Conservation (phyloP, 768 basidiomycete species). For the Cystobasidium tubakii region DNA sequence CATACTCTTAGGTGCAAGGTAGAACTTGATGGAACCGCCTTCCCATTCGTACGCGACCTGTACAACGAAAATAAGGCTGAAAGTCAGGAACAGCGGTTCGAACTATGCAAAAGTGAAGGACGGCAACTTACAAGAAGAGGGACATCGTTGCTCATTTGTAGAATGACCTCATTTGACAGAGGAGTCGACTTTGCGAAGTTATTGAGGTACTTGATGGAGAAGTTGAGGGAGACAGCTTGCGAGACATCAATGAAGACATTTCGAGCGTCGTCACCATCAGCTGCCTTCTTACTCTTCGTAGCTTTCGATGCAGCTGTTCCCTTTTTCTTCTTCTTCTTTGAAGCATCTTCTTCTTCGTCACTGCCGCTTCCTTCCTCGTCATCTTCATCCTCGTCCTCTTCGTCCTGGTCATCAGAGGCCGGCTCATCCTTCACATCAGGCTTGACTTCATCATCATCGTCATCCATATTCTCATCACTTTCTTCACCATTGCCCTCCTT, state of each 20-base stretch:
- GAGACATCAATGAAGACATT: slow-evolving; percentile 74
- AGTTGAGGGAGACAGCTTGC: slow-evolving; percentile 82
- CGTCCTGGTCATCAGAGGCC: slow-evolving; percentile 41
- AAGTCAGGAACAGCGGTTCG: too few species aligned
- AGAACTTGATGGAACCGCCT: slow-evolving; percentile 84
- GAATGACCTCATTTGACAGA: slow-evolving; percentile 64
- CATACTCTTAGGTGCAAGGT: slow-evolving; percentile 79
- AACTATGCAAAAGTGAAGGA: too few species aligned
- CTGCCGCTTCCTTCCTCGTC: slow-evolving; percentile 53
- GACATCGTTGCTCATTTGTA: slow-evolving; percentile 88
- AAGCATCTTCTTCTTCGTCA: slow-evolving; percentile 42
- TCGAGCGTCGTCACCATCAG: slow-evolving; percentile 59
- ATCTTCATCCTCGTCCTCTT: slow-evolving; percentile 53
- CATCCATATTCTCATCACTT: slow-evolving; percentile 41
- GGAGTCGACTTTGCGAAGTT: slow-evolving; percentile 89
- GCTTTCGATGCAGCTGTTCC: slow-evolving; percentile 53
- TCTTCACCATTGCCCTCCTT: slow-evolving; percentile 48
- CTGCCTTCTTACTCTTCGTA: slow-evolving; percentile 49
- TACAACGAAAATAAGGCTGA: background rate
- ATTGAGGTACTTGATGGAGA: slow-evolving; percentile 92
- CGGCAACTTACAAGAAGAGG: slow-evolving; percentile 68
- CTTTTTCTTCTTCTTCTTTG: slow-evolving; percentile 65
- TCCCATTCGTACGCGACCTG: slow-evolving; percentile 85
- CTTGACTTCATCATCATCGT: slow-evolving; percentile 54
- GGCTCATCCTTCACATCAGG: slow-evolving; percentile 49